These are phyloP conservation scores for Trichoderma polysporum DNA, from an alignment of 2,329 filamentous ascomycete species.

Conservation along the genomic window DNA sequence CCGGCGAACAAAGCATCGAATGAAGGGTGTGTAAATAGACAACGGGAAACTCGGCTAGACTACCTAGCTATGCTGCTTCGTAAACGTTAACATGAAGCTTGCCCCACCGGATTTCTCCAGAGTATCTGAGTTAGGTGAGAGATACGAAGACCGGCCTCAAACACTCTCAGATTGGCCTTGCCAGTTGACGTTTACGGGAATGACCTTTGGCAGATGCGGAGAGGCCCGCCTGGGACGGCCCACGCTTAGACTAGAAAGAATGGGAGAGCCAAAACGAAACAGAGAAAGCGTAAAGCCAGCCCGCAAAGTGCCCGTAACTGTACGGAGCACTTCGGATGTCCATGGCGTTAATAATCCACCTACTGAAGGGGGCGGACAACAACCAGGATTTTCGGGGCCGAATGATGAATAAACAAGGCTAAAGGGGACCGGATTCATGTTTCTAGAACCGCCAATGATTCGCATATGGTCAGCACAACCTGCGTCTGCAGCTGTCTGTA, in stretches of 20 bases:
- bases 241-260: slow-evolving; percentile 4
- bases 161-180: neutral
- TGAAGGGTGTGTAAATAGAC: neutral
- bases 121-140: neutral
- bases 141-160: neutral
- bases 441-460: neutral
- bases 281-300: slow-evolving; percentile 6
- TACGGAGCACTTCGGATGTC: neutral
- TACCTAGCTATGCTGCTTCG: neutral
- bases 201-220: slow-evolving; percentile 3
- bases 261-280: neutral
- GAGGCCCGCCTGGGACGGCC: slow-evolving; percentile 21
- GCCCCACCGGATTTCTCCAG: neutral
- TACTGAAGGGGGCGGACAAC: neutral
- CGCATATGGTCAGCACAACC: neutral
- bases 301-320: slow-evolving; percentile 10
- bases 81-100: neutral
- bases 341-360: neutral
- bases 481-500: neutral
- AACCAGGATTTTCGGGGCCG: neutral
- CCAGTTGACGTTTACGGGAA: neutral
- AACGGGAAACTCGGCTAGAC: neutral
- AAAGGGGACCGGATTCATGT: neutral
- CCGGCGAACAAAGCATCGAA: neutral
- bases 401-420: neutral